Evolutionary conservation across 805 yeast species (phyloP).

Genomic region (Saccharomycopsis sp.): DNA sequence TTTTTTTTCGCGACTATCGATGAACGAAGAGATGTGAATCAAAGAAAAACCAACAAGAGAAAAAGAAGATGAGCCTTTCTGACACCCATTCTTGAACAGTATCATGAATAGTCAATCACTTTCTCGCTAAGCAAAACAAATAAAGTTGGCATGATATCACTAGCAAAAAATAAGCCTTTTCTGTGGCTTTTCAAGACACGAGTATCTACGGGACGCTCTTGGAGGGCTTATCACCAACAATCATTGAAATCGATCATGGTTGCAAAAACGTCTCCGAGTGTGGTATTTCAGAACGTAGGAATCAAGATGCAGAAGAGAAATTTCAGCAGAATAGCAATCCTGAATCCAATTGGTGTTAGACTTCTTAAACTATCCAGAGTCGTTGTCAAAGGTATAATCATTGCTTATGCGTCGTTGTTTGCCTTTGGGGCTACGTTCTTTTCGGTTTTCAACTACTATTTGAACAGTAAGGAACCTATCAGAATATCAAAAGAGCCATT

Average conservation of each 20-base stretch:
- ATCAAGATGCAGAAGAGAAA: neutral
- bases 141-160: neutral
- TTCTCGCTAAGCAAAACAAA: no score
- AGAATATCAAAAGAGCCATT: constrained; percentile 5
- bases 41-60: neutral
- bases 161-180: neutral
- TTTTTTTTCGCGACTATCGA: neutral
- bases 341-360: constrained; percentile 13
- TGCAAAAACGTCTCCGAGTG: neutral
- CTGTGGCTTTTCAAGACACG: neutral
- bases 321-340: constrained; percentile 12
- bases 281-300: neutral
- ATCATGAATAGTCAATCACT: no score
- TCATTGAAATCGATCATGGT: neutral
- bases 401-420: constrained; percentile 19
- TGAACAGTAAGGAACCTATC: constrained; percentile 18
- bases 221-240: neutral
- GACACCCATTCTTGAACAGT: neutral
- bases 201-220: neutral
- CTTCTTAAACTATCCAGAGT: constrained; percentile 15
- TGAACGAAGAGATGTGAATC: neutral
- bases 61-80: neutral
- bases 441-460: constrained; percentile 7
- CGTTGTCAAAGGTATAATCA: constrained; percentile 19
- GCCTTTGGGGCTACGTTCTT: constrained; percentile 7